These are phyloP conservation scores for Dioscorea cayenensis DNA, from an alignment of 116 monocot species.

Conservation along the genomic window DNA sequence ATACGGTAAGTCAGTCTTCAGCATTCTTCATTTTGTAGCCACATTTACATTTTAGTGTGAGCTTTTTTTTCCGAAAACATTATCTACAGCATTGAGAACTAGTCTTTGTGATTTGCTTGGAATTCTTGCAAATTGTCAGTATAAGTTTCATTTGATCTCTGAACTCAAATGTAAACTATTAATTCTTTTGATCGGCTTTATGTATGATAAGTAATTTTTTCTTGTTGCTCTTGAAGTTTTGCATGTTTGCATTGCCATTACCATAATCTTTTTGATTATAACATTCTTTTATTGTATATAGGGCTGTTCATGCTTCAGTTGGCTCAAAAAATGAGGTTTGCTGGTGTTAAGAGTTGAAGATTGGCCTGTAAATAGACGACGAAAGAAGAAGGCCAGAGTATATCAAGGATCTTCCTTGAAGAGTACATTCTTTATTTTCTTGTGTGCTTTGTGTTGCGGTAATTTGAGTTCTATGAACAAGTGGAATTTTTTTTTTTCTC, in stretches of 20 bases:
- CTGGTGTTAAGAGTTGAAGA: background rate
- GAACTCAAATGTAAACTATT: no score
- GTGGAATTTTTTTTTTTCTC: background rate
- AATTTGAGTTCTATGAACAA: background rate
- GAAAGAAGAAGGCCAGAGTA: background rate
- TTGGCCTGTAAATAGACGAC: background rate
- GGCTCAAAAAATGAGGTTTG: background rate
- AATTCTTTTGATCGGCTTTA: no score
- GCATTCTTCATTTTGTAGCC: background rate
- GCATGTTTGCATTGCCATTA: background rate
- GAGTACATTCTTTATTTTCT: background rate
- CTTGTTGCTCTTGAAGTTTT: background rate
- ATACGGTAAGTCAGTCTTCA: slow-evolving; percentile 5
- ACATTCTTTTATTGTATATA: background rate
- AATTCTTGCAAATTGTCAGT: no score
- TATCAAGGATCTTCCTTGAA: background rate
- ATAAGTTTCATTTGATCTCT: no score
- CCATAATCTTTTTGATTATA: background rate
- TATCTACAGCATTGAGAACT: no score
- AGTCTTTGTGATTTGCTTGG: no score
- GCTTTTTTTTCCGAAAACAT: no score
- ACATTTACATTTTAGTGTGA: background rate
- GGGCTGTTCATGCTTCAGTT: slow-evolving; percentile 7
- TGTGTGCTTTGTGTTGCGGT: background rate
- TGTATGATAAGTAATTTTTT: background rate